phyloP scores from a whole-genome alignment of 768 basidiomycete species.

The Mycena belliarum region DNA sequence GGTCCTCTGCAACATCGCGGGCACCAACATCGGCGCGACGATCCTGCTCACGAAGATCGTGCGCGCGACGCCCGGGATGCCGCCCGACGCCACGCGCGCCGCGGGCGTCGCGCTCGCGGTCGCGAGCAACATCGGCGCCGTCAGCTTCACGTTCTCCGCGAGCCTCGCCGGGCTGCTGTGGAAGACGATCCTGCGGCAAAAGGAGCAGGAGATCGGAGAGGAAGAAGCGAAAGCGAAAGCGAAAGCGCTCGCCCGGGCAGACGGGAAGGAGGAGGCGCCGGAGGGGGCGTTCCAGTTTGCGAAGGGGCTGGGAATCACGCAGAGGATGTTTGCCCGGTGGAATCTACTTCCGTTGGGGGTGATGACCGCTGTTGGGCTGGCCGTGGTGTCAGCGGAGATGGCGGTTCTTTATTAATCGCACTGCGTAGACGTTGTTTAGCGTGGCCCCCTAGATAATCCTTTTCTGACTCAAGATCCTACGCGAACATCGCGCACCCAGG shows the following conservation, averaged over 20 bases:
- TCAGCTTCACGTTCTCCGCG: conserved; percentile 83
- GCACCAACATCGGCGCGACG: conserved; percentile 90
- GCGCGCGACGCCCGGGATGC: conserved; percentile 44
- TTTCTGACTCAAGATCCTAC: too few relatives aligned
- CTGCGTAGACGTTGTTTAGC: too few relatives aligned
- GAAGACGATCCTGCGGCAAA: conserved; percentile 55
- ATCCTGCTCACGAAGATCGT: conserved; percentile 88
- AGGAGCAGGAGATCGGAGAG: conserved; percentile 34
- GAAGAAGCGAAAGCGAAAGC: conserved; percentile 10
- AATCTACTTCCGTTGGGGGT: conserved; percentile 48
- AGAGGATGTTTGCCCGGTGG: conserved; percentile 51
- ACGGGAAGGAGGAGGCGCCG: neutral
- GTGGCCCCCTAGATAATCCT: too few relatives aligned
- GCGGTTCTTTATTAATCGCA: conserved; percentile 28
- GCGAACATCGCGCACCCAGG: too few relatives aligned
- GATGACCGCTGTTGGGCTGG: conserved; percentile 48
- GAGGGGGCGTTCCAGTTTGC: conserved; percentile 5
- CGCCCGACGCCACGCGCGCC: conserved; percentile 41
- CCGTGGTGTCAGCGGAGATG: conserved; percentile 58
- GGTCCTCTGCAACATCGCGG: conserved; percentile 77
- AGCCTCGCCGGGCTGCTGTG: conserved; percentile 70
- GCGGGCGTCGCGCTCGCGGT: conserved; percentile 78
- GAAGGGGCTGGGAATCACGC: conserved; percentile 37
- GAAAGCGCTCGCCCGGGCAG: neutral
- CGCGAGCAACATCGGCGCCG: conserved; percentile 87